Evolutionary conservation across 148 eudicot genomes (phyloP), one percentile per base, ranked within the genome.

Genomic region (Cornus kousa): DNA sequence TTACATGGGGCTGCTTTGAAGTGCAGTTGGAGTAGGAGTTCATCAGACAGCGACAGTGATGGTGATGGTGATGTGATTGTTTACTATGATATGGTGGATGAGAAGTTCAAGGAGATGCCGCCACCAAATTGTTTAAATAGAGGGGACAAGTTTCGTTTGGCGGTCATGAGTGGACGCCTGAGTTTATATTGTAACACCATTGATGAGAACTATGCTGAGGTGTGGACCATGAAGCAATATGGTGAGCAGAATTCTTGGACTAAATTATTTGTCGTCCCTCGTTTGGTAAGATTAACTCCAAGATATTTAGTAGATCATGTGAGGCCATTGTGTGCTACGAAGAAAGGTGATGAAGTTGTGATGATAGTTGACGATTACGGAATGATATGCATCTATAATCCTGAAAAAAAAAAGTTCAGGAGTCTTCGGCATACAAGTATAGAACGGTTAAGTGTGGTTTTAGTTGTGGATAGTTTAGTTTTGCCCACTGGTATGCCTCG

Each of bases 171-270:
- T 9, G 83, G 74, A 5, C 75, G 80, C 17, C 64, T 89, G 19
- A 79, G 55, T 80, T 80, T 85, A 48, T 40, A 87, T 35, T 35
- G 37, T n/a, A 66, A 80, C 62, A 76, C 78, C 71, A 75, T 74
- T 81, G 13, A n/a, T 0, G 23, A 50, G 22, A 40, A 32, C 57
- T 70, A 68, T 37, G 68, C 72, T 1, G 91, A 90, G 75, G 35
- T 90, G 7, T 88, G 91, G 92, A 75, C 86, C 32, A 77, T 89
- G 89, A 80, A 85, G 77, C 86, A 80, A 55, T 87, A 89, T 53
- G 90, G 86, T 16, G 81, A 76, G 57, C 24, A 72, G 66, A 82
- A 86, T 17, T 87, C 89, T 20, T 90, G 92, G 92, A 70, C 73
- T n/a, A 89, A 84, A 68, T 33, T 84, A 80, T 77, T 77, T 19